These are phyloP conservation scores for Leccinum rimulosum DNA, from an alignment of 768 basidiomycete genomes.

Conservation along the genomic window DNA sequence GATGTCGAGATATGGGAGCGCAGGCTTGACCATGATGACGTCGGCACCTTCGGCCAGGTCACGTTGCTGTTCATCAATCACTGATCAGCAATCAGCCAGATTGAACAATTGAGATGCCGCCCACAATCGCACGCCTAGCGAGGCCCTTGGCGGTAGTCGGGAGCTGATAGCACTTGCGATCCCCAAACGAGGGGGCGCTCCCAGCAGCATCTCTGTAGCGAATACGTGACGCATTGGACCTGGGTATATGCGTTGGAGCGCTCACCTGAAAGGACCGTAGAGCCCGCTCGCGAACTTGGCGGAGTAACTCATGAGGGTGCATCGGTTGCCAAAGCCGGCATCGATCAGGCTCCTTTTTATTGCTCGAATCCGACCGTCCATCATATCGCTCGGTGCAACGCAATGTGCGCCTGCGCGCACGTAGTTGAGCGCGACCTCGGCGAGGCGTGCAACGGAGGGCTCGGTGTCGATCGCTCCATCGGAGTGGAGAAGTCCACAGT, in stretches of 20 bases:
- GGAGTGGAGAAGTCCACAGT: conserved; percentile 78
- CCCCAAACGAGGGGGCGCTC: conserved; percentile 89
- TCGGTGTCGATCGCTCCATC: conserved; percentile 78
- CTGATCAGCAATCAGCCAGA: not conserved
- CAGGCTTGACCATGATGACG: conserved; percentile 98
- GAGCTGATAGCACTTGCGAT: conserved; percentile 98
- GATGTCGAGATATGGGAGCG: conserved; percentile 95
- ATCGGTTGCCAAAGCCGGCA: conserved; percentile 80
- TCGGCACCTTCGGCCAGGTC: conserved; percentile 92
- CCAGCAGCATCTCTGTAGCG: conserved; percentile 88
- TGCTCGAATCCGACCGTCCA: conserved; percentile 90
- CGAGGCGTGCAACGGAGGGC: conserved; percentile 84
- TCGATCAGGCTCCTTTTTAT: conserved; percentile 89
- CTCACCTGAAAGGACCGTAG: conserved; percentile 94
- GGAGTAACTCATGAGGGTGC: conserved; percentile 93
- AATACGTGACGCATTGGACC: not conserved
- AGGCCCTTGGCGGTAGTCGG: conserved; percentile 87
- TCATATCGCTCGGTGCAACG: conserved; percentile 99
- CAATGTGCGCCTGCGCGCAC: conserved; percentile 96
- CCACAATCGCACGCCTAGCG: conserved; percentile 88
- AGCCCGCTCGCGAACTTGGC: conserved; percentile 96
- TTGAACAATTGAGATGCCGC: conserved; percentile 28
- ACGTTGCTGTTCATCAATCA: conserved; percentile 56
- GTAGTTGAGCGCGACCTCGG: conserved; percentile 88
- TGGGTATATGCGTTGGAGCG: conserved; percentile 1